Base-by-base conservation (phyloP, 257 asterid species). In the Datura wrightii region DNA sequence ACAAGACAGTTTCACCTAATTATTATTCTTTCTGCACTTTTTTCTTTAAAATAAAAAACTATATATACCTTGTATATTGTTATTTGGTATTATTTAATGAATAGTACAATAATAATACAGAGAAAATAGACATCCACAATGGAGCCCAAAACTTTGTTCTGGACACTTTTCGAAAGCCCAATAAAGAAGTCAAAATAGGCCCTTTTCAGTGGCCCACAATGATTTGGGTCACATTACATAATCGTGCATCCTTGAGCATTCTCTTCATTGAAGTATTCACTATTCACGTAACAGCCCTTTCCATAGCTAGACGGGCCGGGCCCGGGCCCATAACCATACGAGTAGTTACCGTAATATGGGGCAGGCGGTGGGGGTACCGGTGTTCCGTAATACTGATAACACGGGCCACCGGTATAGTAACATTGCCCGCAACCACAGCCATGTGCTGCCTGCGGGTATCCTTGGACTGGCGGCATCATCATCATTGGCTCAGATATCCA, bases 211-310 rank as follows among this genome's bases (percentile, higher is more conserved):
- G 1, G 0, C 55, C 79, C 59, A 76, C 24, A 76, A 48, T 76
- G 44, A 76, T 76, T 15, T 52, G 62, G 24, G 19, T 14, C 44
- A 19, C 60, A 72, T 88, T 84, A 93, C 97, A 92, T 92, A 86
- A 93, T 87, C 19, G 90, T 85, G 85, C 97, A 93, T 6, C 85
- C 83, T 72, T 83, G 85, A 15, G 92, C 89, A 41, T 92, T 90
- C 36, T 93, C 97, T 18, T 93, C 97, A 65, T 88, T 86, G 5
- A 89, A 89, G 72, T 88, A 91, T 46, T 90, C 95, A 34, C 90
- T 83, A 81, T 69, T 79, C 59, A 86, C 91, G 9, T 84, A 85
- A 85, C 87, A 87, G 0, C 85, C 85, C 85, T 90, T 85, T 76
- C 82, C 82, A 52, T 16, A 79, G 86, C 70, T 85, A 78, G 46